Base-by-base conservation (phyloP, 2,329 filamentous ascomycete genomes). In the Cytospora schulzeri region DNA sequence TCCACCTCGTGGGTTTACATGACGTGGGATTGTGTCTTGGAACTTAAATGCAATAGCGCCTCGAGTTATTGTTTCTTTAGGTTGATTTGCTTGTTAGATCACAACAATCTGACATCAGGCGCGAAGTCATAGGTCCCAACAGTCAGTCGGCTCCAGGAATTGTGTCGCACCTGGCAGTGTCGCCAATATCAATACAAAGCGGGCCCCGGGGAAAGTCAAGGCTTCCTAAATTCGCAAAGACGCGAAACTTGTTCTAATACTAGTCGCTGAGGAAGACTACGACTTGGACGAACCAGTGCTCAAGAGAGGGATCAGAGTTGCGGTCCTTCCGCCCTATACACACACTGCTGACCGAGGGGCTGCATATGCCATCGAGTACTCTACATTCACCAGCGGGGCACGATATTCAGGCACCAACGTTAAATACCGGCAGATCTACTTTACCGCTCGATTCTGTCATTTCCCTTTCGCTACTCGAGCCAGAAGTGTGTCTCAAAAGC, bases 401-500 rank as follows among this genome's bases (percentile, higher is more conserved):
- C 62, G 45, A 56, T 55, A 56, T 56, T 54, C 65, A 66, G 65
- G 65, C 57, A 66, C 65, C 65, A 57, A 41, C 51, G 29, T 48
- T 26, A 31, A 54, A 31, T 45, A 57, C 60, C 62, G 50, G 54
- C 54, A 38, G 19, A 48, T 48, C n/a, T 11, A 24, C 45, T 45
- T 56, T 56, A 35, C 57, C 57, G 57, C 45, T 62, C 54, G 50
- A 24, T 58, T 55, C 56, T 45, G 48, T 48, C 22, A 29, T 15
- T 41, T 22, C 31, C 54, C 57, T 63, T 29, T 57, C 62, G 57
- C 57, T 22, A 59, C 52, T 51, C 55, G 51, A 57, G 57, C 65
- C 64, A 60, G 54, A 45, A 50, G 26, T n/a, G 51, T 67, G 66
- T 68, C 65, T 65, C 66, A 67, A 60, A 55, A 60, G 51, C 22